Evolutionary conservation across 495 filamentous ascomycete species (phyloP), one percentile per base, ranked within the genome.

Genomic region (Penicillium lividum): DNA sequence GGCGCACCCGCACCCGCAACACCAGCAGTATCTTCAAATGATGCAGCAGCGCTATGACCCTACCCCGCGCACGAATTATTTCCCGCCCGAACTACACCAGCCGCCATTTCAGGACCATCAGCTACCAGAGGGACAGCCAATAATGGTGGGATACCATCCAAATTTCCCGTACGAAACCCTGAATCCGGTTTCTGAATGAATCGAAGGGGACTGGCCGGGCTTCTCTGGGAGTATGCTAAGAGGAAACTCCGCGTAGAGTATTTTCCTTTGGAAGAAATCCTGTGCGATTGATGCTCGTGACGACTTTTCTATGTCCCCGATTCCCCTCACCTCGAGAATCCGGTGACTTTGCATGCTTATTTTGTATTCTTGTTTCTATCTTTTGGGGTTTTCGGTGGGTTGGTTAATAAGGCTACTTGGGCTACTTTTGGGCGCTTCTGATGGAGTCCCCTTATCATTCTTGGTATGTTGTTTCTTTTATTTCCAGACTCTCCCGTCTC

Each of bases 171-270:
- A 69, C 58, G 78, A 79, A 63, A 61, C 68, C 56, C 67, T 67
- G n/a, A 18, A 59, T 68, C 53, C 72, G 73, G 48, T 65, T 78
- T 42, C 59, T 80, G 61, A 73, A 73, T 45, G 73, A 76, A 65
- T 64, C 72, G 56, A 75, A 77, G 57, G 77, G 75, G 59, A 78
- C 75, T 54, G 75, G 78, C 66, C 78, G 75, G 74, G 63, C 70
- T 11, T 80, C 76, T 63, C 62, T 80, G 60, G 75, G 77, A 40
- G 71, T 78, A 62, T 73, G 77, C 15, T 79, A 66, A 75, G 51
- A 61, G 33, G 46, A 52, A 56, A 70, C 38, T 42, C 13, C 38
- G 53, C 65, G 56, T 68, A 65, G 58, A 65, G 57, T 7, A 31
- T 54, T 29, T 44, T 43, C 34, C 3, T 38, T 47, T 40, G 59